These are phyloP conservation scores for Wickerhamomyces sydowiorum DNA, from an alignment of 805 yeast species.

Conservation along the genomic window DNA sequence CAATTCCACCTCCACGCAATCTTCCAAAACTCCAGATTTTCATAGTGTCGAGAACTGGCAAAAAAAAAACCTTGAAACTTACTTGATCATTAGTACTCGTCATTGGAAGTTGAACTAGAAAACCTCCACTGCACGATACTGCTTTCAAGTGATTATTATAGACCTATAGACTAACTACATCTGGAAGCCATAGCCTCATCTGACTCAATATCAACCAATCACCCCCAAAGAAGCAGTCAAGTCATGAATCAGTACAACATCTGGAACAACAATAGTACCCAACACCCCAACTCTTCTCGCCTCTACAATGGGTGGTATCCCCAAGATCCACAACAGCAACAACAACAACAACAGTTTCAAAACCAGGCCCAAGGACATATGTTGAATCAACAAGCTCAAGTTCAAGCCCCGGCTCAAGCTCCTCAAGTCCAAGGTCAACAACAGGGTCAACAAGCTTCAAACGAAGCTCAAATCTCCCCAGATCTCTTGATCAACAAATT, in stretches of 20 bases:
- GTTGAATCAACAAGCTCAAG: too few relatives aligned
- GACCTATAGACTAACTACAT: too few relatives aligned
- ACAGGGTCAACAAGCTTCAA: background rate
- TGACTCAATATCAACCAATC: background rate
- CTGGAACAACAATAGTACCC: too few relatives aligned
- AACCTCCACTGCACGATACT: too few relatives aligned
- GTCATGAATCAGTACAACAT: conserved; percentile 10
- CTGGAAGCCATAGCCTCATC: too few relatives aligned
- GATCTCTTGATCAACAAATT: conserved; percentile 19
- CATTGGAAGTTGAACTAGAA: too few relatives aligned
- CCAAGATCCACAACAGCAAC: conserved; percentile 7
- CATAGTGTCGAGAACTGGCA: background rate
- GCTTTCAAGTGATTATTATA: too few relatives aligned
- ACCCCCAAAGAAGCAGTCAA: background rate
- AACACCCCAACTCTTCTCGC: too few relatives aligned
- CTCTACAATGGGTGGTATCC: background rate
- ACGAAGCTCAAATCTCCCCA: conserved; percentile 13
- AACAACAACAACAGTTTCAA: conserved; percentile 5
- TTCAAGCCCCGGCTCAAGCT: too few relatives aligned
- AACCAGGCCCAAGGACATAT: too few relatives aligned
- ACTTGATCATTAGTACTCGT: background rate
- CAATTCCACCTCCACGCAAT: too few relatives aligned
- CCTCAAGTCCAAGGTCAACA: too few relatives aligned
- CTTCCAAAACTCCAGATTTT: background rate
- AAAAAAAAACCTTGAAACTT: background rate